Evolutionary conservation across 2,329 filamentous ascomycete species (phyloP), one percentile per base, ranked within the genome.

Genomic region (Diaporthe sp.): DNA sequence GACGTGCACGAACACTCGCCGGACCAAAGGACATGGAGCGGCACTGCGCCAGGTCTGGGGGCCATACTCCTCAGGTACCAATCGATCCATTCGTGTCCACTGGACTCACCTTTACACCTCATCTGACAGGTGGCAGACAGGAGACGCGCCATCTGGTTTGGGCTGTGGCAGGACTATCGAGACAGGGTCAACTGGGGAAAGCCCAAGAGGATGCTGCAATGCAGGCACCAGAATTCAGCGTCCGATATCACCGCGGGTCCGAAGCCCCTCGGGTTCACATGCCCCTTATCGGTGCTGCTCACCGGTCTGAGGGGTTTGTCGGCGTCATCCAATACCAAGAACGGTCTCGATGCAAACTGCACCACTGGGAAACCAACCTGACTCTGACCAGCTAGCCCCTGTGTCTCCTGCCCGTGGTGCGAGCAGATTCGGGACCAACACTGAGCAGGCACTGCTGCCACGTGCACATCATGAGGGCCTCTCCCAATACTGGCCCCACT

Each of bases 271-370:
- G 22, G 31, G 13, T 19, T 51, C 62, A 39, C 28, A 19, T 5
- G 62, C 46, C 46, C 34, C 65, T 68, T 37, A 39, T 53, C 65
- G 31, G 34, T 53, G 46, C 65, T 39, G 34, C 65, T 68, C 65
- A 68, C 65, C 65, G 65, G 65, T 53, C 31, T 28, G 31, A 53
- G 46, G n/a, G 22, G 65, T n/a, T 25, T 39, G 46, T 39, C 46
- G 17, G 44, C 37, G 46, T 34, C 46, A n/a, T 8, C 46, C 46
- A 53, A 68, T 28, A 25, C 46, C 59, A 53, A 53, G 46, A 28
- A 51, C 12, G 13, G 17, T 39, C 10, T 10, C 22, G n/a, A 37
- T 37, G 62, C 62, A 53, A 53, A 51, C 22, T 51, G 31, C 62
- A 51, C 28, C 15, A 51, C 28, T 49, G 61, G 12, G 46, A 25